Evolutionary conservation across 1,139 yeast species (phyloP).

Genomic region (Zhuliangozyma blackwelliae): DNA sequence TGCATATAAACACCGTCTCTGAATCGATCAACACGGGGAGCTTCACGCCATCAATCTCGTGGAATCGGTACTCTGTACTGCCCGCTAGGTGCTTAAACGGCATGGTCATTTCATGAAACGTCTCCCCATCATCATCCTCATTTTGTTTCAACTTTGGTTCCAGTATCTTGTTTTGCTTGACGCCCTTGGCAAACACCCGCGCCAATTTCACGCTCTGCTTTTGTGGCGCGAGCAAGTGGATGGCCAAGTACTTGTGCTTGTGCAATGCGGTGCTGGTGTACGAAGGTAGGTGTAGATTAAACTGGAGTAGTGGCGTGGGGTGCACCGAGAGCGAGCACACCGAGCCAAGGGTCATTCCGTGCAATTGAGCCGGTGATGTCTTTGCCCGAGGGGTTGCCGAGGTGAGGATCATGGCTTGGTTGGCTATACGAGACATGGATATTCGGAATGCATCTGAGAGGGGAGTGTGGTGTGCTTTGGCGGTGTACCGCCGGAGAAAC

Average conservation of each 20-base stretch:
- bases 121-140: slow-evolving; percentile 30
- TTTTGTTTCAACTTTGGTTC: slow-evolving; percentile 5
- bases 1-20: slow-evolving; percentile 64
- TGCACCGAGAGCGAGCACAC: slow-evolving; percentile 71
- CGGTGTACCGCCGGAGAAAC: no score
- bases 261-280: slow-evolving; percentile 67
- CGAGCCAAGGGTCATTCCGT: slow-evolving; percentile 81
- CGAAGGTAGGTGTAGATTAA: slow-evolving; percentile 80
- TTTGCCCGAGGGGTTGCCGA: slow-evolving; percentile 5
- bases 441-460: slow-evolving; percentile 17
- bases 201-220: slow-evolving; percentile 49
- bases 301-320: slow-evolving; percentile 73
- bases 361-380: slow-evolving; percentile 21
- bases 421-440: slow-evolving; percentile 39
- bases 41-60: slow-evolving; percentile 21
- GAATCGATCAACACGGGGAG: slow-evolving; percentile 60
- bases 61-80: slow-evolving; percentile 7
- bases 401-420: slow-evolving; percentile 44
- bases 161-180: slow-evolving; percentile 21
- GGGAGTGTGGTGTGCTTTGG: background rate
- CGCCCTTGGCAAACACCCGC: slow-evolving; percentile 59
- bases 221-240: slow-evolving; percentile 71
- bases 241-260: slow-evolving; percentile 49
- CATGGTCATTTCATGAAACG: slow-evolving; percentile 44
- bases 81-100: slow-evolving; percentile 40